Evolutionary conservation across 129 eudicot species (phyloP), one percentile per base, ranked within the genome.

Genomic region (Glebionis coronaria): DNA sequence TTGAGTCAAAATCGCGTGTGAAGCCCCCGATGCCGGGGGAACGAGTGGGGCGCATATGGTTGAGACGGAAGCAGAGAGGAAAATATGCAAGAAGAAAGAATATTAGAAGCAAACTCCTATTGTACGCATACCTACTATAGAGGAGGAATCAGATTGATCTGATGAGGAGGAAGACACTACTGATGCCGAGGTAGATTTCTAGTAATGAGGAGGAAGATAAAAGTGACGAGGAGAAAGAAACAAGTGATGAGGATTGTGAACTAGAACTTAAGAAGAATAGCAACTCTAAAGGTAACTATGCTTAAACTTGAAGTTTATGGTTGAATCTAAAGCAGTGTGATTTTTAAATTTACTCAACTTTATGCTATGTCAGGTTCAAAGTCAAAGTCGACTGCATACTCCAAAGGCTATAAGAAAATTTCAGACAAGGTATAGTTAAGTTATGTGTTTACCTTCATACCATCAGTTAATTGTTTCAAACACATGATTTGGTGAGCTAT

Each of bases 11-110:
- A 72, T 77, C 76, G 44, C 90, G 67, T 23, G 42, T 19, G 27
- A 85, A 75, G 62, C 79, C 81, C 4, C 78, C 78, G 12, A 65
- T 78, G 50, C 84, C 82, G 1, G 73, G 15, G 42, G 81, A 59
- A 83, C 62, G 27, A n/a, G n/a, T n/a, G n/a, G n/a, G n/a, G 15
- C 79, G 0, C 72, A 80, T 59, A 76, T 87, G 79, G 64, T 68
- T 46, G 97, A 91, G 83, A 82, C 87, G 0, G 96, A 91, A 51
- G 96, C 88, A 47, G 97, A 88, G 74, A 81, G 90, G 69, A 88
- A 94, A 74, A 21, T 74, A 70, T 78, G 97, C 56, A 91, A 91
- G 80, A 91, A 82, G 73, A 81, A 78, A n/a, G n/a, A n/a, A n/a
- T n/a, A n/a, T n/a, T n/a, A n/a, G n/a, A n/a, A n/a, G n/a, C n/a